phyloP scores from a whole-genome alignment of 2,329 filamentous ascomycete species.

The Periconia digitata region DNA sequence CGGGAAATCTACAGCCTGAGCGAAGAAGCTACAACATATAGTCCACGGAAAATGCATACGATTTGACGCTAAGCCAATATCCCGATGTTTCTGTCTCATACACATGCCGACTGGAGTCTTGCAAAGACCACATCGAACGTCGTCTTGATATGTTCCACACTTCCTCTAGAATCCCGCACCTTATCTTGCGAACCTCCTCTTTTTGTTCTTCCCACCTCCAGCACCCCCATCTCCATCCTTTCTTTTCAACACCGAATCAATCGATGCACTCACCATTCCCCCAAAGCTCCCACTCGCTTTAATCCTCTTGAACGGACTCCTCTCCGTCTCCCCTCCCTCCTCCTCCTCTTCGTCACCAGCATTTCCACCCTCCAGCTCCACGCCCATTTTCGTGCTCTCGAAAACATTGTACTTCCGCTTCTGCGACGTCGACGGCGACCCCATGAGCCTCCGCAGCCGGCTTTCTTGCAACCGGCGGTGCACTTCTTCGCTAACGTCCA shows the following conservation, averaged over 20 bases:
- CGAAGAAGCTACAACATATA: no score
- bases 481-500: constrained; percentile 39
- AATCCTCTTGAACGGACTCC: constrained; percentile 27
- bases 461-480: constrained; percentile 32
- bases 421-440: constrained; percentile 34
- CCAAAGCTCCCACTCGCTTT: constrained; percentile 29
- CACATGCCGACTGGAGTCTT: no score
- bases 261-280: not conserved
- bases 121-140: no score
- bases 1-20: no score
- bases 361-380: constrained; percentile 9
- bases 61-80: no score
- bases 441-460: constrained; percentile 33
- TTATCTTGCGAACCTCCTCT: constrained; percentile 1
- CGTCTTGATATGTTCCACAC: no score
- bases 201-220: constrained; percentile 1
- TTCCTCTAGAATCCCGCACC: no score
- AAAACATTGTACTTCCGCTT: constrained; percentile 36
- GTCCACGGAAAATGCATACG: no score
- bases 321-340: constrained; percentile 16
- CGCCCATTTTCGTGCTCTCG: constrained; percentile 20
- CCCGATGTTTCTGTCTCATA: no score
- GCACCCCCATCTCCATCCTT: constrained; percentile 11
- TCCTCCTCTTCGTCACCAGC: constrained; percentile 18
- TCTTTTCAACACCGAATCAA: constrained; percentile 17